Conservation (phyloP, 495 filamentous ascomycete genomes). For the Podospora tetraspora region DNA sequence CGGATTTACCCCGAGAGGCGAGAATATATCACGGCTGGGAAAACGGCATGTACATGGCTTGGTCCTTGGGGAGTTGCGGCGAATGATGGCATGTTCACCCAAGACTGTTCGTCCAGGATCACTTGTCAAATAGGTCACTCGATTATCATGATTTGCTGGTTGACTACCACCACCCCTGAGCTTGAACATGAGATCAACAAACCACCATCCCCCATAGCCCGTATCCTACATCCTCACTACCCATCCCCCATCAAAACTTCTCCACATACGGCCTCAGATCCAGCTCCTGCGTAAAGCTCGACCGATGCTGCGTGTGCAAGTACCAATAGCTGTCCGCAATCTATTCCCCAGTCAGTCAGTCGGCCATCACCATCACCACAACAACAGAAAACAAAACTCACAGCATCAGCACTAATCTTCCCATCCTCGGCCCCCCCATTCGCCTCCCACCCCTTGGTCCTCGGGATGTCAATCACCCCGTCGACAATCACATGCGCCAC, state of each 20-base stretch:
- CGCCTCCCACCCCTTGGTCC: constrained; percentile 55
- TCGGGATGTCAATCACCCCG: constrained; percentile 79
- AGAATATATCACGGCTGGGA: neutral
- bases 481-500: constrained; percentile 83
- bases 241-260: constrained; percentile 48
- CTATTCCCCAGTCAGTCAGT: constrained; percentile 37
- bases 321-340: constrained; percentile 89
- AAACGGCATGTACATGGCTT: neutral
- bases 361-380: constrained; percentile 1
- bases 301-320: constrained; percentile 77
- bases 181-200: neutral
- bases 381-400: constrained; percentile 42
- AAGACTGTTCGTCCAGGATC: neutral
- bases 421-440: constrained; percentile 58
- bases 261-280: constrained; percentile 77
- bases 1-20: neutral
- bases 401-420: constrained; percentile 74
- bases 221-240: neutral
- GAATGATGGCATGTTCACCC: neutral
- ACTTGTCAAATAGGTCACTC: neutral
- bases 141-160: neutral
- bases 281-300: constrained; percentile 77
- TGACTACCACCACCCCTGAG: neutral
- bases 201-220: neutral
- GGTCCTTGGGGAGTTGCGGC: neutral